phyloP scores from a whole-genome alignment of 1,284 basidiomycete species.

The Cryptococcus jaspeensis region DNA sequence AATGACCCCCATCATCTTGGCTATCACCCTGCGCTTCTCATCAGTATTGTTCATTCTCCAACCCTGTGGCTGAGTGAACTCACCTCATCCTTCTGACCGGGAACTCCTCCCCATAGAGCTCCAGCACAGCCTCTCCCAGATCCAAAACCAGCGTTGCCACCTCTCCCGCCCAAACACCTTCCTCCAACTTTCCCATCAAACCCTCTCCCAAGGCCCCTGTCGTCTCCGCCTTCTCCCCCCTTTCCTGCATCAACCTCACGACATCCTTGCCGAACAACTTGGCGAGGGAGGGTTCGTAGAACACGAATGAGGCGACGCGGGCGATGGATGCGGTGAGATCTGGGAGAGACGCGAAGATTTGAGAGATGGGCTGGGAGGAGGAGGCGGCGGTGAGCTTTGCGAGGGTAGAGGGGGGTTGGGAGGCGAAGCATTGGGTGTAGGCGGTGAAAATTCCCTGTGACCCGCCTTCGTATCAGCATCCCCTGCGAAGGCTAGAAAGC shows the following conservation, averaged over 20 bases:
- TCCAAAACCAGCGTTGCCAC: slow-evolving; percentile 24
- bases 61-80: slow-evolving; percentile 6
- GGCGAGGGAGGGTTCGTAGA: slow-evolving; percentile 3
- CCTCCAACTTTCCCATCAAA: slow-evolving; percentile 24
- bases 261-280: background rate
- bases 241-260: slow-evolving; percentile 2
- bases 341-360: slow-evolving; percentile 8
- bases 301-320: slow-evolving; percentile 13
- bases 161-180: slow-evolving; percentile 22
- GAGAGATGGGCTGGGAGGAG: slow-evolving; percentile 2
- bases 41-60: background rate
- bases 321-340: slow-evolving; percentile 17
- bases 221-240: background rate
- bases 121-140: slow-evolving; percentile 28
- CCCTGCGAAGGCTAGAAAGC: background rate
- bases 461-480: background rate
- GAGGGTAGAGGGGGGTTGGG: slow-evolving; percentile 6
- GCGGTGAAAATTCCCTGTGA: slow-evolving; percentile 21
- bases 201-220: slow-evolving; percentile 29
- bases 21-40: slow-evolving; percentile 10
- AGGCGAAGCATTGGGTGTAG: slow-evolving; percentile 16
- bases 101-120: slow-evolving; percentile 28
- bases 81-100: slow-evolving; percentile 39
- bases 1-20: slow-evolving; percentile 16
- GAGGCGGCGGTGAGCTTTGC: slow-evolving; percentile 1